Percentiles rank a stretch among this genome's conserved stretches.
phyloP scores from a whole-genome alignment of 2,329 filamentous ascomycete genomes.

The Aureobasidium sp. region DNA sequence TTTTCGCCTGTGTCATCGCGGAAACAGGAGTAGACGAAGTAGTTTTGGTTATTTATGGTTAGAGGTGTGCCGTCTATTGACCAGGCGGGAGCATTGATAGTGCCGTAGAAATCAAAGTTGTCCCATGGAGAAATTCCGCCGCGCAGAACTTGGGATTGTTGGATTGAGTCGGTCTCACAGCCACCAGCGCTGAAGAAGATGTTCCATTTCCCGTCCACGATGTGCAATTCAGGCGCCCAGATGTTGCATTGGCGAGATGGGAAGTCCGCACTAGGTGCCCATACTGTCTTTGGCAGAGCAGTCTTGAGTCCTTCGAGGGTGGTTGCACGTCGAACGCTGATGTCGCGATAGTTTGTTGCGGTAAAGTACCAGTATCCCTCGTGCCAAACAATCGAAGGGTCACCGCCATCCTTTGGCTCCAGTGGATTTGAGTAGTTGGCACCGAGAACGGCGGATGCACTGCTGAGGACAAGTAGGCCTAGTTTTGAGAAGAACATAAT shows the following conservation, averaged over 20 bases:
- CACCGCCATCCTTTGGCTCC: conserved; percentile 41
- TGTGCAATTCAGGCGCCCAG: conserved; percentile 51
- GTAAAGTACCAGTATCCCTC: conserved; percentile 51
- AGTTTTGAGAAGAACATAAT: conserved; percentile 3
- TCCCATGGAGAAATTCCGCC: conserved; percentile 47
- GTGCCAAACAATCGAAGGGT: conserved; percentile 45
- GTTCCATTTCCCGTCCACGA: conserved; percentile 39
- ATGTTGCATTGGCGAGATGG: conserved; percentile 46
- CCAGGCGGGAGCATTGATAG: conserved; percentile 39
- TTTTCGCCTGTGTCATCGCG: conserved; percentile 25
- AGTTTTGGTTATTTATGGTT: conserved; percentile 39
- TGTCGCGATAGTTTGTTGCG: conserved; percentile 47
- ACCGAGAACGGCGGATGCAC: conserved; percentile 10
- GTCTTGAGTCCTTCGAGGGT: conserved; percentile 49
- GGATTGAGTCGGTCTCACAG: conserved; percentile 34
- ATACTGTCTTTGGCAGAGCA: conserved; percentile 43
- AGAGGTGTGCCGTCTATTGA: conserved; percentile 48
- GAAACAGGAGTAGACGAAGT: conserved; percentile 49
- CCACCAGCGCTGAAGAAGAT: conserved; percentile 50
- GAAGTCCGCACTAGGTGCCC: conserved; percentile 33
- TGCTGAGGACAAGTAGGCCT: background rate
- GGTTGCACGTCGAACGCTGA: conserved; percentile 45
- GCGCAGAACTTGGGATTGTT: conserved; percentile 45
- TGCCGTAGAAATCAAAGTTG: conserved; percentile 40
- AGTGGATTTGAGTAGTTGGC: conserved; percentile 45